Evolutionary conservation across 495 filamentous ascomycete genomes (phyloP).

Genomic region (Penicillium herquei): DNA sequence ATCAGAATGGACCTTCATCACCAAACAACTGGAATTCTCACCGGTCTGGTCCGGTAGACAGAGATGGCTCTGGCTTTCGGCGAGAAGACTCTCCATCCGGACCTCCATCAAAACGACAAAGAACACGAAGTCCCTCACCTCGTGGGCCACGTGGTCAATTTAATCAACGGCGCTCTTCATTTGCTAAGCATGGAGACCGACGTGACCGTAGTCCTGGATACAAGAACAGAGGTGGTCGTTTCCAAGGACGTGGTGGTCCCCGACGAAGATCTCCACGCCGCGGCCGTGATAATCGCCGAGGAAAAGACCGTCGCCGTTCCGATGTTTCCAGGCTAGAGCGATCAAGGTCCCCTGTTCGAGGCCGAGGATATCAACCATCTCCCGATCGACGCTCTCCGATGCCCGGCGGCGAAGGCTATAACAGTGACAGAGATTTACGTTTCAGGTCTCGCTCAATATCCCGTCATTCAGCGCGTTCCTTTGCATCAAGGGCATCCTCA

Average conservation of each 20-base stretch:
- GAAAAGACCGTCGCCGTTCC: constrained; percentile 27
- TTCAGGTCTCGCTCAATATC: constrained; percentile 34
- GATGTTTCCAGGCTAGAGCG: constrained; percentile 21
- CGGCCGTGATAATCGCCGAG: constrained; percentile 33
- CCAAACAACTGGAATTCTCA: constrained; percentile 19
- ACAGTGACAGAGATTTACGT: constrained; percentile 27
- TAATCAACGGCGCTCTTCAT: constrained; percentile 23
- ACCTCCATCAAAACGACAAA: constrained; percentile 41
- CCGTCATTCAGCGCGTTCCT: constrained; percentile 36
- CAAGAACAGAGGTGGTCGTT: constrained; percentile 32
- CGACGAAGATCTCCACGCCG: constrained; percentile 35
- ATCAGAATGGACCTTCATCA: constrained; percentile 11
- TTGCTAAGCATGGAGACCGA: constrained; percentile 26
- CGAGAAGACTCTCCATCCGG: constrained; percentile 35
- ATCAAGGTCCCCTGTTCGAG: constrained; percentile 35
- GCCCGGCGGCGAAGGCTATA: constrained; percentile 26
- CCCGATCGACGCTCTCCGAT: constrained; percentile 32
- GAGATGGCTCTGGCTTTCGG: constrained; percentile 19
- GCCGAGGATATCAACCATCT: constrained; percentile 24
- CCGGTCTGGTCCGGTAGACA: constrained; percentile 19
- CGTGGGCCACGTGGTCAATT: constrained; percentile 22
- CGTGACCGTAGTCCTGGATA: constrained; percentile 31
- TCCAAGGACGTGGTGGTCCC: constrained; percentile 32
- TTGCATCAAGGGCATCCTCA: constrained; percentile 30
- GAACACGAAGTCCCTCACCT: constrained; percentile 49